Percentiles rank a stretch among this genome's conserved stretches.
These are phyloP conservation scores for Rhododendron kiyosumense DNA, from an alignment of 148 eudicot genomes.

Conservation along the genomic window DNA sequence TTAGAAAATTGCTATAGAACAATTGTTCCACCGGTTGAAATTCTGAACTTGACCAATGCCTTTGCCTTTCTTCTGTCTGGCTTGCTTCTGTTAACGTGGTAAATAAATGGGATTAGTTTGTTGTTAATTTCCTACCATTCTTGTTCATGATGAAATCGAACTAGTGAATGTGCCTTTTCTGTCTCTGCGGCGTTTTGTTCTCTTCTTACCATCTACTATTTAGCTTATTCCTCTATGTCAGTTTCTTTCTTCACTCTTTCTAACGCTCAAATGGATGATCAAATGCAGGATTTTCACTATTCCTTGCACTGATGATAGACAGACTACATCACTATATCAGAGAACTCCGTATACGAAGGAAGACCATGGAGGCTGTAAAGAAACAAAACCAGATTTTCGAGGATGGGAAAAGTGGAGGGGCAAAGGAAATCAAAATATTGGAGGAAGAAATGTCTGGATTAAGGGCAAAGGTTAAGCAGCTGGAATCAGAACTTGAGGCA, in stretches of 20 bases:
- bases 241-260: not conserved
- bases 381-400: constrained; percentile 29
- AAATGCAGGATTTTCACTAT: constrained; percentile 29
- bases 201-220: not conserved
- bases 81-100: not conserved
- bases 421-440: constrained; percentile 51
- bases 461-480: constrained; percentile 36
- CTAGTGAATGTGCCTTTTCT: not conserved
- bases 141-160: not conserved
- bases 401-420: constrained; percentile 29
- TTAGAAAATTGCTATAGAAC: not conserved
- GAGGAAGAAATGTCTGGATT: constrained; percentile 45
- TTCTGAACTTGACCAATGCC: not conserved
- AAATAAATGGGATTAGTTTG: not conserved
- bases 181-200: not conserved
- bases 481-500: constrained; percentile 41
- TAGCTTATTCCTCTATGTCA: not conserved
- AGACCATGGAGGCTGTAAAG: constrained; percentile 36
- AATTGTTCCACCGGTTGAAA: not conserved
- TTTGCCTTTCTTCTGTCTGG: not conserved
- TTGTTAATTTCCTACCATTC: not conserved
- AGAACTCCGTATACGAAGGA: constrained; percentile 34
- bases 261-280: not conserved
- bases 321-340: constrained; percentile 41
- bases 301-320: constrained; percentile 36